Evolutionary conservation across 495 filamentous ascomycete genomes (phyloP), one percentile per base, ranked within the genome.

Genomic region (Penicillium maclennaniae): DNA sequence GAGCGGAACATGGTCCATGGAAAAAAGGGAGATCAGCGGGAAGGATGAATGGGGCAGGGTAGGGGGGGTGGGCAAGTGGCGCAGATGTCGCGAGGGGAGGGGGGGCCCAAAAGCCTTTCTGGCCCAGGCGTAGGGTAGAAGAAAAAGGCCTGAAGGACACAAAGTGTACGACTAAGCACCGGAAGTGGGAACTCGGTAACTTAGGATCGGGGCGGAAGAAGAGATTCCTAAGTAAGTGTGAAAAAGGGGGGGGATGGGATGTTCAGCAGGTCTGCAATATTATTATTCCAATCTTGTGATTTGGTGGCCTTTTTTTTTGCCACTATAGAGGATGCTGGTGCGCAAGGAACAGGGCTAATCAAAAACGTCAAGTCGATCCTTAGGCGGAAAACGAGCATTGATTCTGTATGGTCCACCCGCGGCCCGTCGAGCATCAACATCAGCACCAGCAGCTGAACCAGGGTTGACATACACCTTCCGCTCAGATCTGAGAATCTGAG

Each of bases 251-350:
- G 40, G 56, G 37, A 42, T 39, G 47, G 47, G 41, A 53, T 43
- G 43, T 36, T 48, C 54, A 48, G 46, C 17, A 47, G 34, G 49
- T 41, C 28, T 47, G 42, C 47, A 50, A 59, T 59, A 52, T 50
- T 61, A 56, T 53, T 43, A 56, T 49, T 50, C 45, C 48, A 48
- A 47, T 20, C 47, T 46, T 42, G 54, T 61, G 48, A 54, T 61
- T 64, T 59, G 58, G 43, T 47, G 42, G 53, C 36, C 40, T 26
- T 49, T 52, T 48, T 55, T 59, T 61, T 57, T 54, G 61, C 61
- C 61, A 61, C 58, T 63, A 56, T 56, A 54, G 47, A 52, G 49
- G 48, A 14, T 25, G 45, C 14, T 51, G 42, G 45, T 43, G 57
- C 43, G 53, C 55, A 49, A 52, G 51, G 51, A 59, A 58, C 47